phyloP scores from a whole-genome alignment of 495 filamentous ascomycete genomes.

The Penicillium flavigenum region DNA sequence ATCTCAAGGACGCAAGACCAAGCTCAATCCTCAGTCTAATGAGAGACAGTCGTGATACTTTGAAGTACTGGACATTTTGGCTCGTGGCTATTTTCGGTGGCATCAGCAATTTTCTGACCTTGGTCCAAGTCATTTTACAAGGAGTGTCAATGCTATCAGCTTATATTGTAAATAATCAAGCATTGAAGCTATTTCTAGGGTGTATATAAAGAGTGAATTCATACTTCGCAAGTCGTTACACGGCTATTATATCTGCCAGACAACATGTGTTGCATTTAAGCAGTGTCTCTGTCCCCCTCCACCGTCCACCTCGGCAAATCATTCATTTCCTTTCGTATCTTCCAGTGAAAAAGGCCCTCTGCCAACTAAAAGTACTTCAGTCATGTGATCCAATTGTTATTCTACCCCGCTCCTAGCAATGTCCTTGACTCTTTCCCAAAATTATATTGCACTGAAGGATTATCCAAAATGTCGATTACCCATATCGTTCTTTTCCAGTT shows the following conservation, averaged over 20 bases:
- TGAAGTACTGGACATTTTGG: background rate
- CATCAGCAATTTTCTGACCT: background rate
- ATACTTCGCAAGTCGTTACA: no score
- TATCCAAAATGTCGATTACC: slow-evolving; percentile 47
- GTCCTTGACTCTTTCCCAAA: background rate
- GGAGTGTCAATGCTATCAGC: background rate
- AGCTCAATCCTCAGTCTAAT: background rate
- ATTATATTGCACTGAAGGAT: background rate
- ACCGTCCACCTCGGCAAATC: background rate
- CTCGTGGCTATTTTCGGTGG: background rate
- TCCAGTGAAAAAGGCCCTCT: background rate
- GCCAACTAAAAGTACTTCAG: background rate
- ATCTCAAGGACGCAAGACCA: background rate
- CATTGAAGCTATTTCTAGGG: no score
- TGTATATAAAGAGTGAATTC: no score
- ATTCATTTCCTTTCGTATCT: background rate
- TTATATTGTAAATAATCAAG: background rate
- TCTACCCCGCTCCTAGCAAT: background rate
- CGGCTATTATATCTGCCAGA: no score
- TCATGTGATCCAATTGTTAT: background rate
- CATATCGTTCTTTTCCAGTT: slow-evolving; percentile 65
- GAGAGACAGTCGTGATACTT: background rate
- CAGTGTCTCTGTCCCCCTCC: background rate
- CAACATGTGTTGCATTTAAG: no score
- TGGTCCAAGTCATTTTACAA: background rate